Conservation (phyloP, 441 rosid genomes). For the Cnidoscolus chayamansa region DNA sequence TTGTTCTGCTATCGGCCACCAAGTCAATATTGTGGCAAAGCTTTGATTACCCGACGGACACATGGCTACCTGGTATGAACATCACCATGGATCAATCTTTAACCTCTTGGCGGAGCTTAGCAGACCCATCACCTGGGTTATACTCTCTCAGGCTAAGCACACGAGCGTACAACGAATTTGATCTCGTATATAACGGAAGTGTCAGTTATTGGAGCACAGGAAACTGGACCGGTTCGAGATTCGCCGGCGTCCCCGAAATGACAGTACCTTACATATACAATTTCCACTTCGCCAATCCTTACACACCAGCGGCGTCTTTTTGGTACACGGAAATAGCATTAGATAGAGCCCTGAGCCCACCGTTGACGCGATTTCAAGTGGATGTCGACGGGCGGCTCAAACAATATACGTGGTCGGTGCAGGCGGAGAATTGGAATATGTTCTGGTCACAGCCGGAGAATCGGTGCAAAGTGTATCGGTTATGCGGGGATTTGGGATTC, state of each 20-base stretch:
- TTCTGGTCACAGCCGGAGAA: constrained; percentile 75
- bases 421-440: constrained; percentile 59
- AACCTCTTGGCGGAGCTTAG: constrained; percentile 58
- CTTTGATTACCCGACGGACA: constrained; percentile 71
- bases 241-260: constrained; percentile 70
- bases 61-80: constrained; percentile 84
- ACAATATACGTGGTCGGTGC: constrained; percentile 67
- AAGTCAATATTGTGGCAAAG: constrained; percentile 73
- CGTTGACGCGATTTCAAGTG: constrained; percentile 52
- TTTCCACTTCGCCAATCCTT: constrained; percentile 60
- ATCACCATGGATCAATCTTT: constrained; percentile 35
- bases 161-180: constrained; percentile 41
- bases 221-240: constrained; percentile 63
- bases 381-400: constrained; percentile 50
- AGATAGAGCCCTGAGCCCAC: constrained; percentile 36
- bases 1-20: constrained; percentile 38
- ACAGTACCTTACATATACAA: constrained; percentile 61
- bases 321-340: constrained; percentile 52
- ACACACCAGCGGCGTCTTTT: constrained; percentile 51
- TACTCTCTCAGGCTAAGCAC: constrained; percentile 59
- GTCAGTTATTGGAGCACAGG: constrained; percentile 67
- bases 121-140: constrained; percentile 58
- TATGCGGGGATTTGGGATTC: constrained; percentile 67
- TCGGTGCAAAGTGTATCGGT: constrained; percentile 54
- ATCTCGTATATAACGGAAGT: constrained; percentile 50